Conservation (phyloP, 371 early-diverging fungal species). For the Syncephalastrum sp. region DNA sequence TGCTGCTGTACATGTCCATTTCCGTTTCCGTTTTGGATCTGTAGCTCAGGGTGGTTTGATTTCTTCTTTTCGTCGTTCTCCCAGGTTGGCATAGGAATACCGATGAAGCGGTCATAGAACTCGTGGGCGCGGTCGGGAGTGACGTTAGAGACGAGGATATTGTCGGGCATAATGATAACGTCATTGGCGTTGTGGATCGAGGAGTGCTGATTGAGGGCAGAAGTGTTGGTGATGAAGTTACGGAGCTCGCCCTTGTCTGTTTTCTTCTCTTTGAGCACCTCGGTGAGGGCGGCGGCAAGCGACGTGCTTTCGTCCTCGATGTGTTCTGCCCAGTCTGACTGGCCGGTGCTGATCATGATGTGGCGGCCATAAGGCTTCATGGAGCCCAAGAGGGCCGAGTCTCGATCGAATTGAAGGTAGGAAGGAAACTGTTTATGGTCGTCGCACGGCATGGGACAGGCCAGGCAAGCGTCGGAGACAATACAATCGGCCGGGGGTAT, state of each 20-base stretch:
- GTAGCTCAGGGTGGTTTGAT: not conserved
- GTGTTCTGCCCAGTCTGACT: constrained; percentile 58
- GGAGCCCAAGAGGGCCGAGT: constrained; percentile 53
- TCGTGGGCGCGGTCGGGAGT: constrained; percentile 44
- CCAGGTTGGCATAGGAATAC: constrained; percentile 33
- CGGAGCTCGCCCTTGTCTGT: constrained; percentile 21
- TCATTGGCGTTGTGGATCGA: constrained; percentile 29
- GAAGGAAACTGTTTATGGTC: constrained; percentile 65
- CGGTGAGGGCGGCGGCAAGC: constrained; percentile 38
- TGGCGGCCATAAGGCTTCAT: constrained; percentile 75
- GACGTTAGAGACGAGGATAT: constrained; percentile 56
- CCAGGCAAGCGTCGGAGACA: constrained; percentile 33
- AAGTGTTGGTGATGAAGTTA: constrained; percentile 54
- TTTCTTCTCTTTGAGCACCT: constrained; percentile 20
- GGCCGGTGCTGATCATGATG: constrained; percentile 66
- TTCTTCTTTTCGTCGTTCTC: constrained; percentile 8
- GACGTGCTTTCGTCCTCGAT: constrained; percentile 60
- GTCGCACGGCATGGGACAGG: constrained; percentile 50
- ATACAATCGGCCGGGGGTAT: constrained; percentile 33
- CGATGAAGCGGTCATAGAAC: constrained; percentile 48
- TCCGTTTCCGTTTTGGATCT: constrained; percentile 2
- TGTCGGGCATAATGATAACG: constrained; percentile 54
- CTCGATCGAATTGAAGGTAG: constrained; percentile 63
- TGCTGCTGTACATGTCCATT: not conserved
- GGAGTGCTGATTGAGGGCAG: constrained; percentile 29